Evolutionary conservation across 2,329 filamentous ascomycete species (phyloP), one percentile per base, ranked within the genome.

Genomic region (Monosporascus ibericus): DNA sequence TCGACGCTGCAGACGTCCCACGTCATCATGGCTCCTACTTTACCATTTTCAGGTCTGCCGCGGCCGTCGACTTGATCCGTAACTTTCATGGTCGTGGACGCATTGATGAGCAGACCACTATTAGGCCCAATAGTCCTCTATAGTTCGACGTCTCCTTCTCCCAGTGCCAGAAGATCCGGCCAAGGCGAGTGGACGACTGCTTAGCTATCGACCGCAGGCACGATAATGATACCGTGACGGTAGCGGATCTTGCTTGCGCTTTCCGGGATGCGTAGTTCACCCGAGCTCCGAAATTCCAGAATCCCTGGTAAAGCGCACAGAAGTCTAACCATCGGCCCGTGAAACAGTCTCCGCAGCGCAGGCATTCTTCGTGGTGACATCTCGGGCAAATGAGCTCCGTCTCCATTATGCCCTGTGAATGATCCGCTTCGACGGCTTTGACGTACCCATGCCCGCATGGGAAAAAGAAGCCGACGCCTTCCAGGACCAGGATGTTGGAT

Each of bases 241-340:
- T 75, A 72, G 15, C 68, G 52, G 6, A 76, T 65, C 48, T 72
- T 65, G 50, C 70, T 60, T 4, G 70, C 66, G 3, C 66, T 68
- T 7, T 65, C 62, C n/a, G 66, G 60, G 9, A 75, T 62, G 71
- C 72, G 38, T 55, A 27, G 27, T 55, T 18, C 14, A 42, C 47
- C 34, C 51, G 17, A n/a, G 17, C 38, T 6, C 47, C 34, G 20
- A 57, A 50, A 3, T 15, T 27, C n/a, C 42, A 50, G 22, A 55
- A 57, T 36, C 40, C 11, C 11, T 14, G 3, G 36, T 52, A 57
- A 8, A 38, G 18, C 7, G 36, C 42, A 25, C 55, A 57, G 6
- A 49, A 49, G 20, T 50, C 40, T 2, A 47, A 27, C 48, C 37
- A 50, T 6, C 48, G 42, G 42, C 42, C 48, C n/a, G 44, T 42